These are phyloP conservation scores for Stephanodiscus minutulus DNA, from an alignment of 108 stramenopile species.

Conservation along the genomic window DNA sequence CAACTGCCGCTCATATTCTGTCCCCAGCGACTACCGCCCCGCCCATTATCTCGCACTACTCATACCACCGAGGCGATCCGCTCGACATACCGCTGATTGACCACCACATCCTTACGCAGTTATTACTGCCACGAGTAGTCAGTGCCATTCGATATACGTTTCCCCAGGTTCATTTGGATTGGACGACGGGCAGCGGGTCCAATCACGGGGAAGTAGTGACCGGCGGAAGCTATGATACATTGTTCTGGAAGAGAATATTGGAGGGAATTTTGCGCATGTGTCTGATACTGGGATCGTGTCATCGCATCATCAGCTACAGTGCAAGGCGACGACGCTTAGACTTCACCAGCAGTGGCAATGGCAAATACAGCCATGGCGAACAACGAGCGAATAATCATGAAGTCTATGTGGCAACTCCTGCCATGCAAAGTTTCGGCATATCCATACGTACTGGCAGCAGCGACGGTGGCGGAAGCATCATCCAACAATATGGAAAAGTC, in stretches of 20 bases:
- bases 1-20: background rate
- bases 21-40: background rate
- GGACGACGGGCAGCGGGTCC: conserved; percentile 21
- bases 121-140: conserved; percentile 39
- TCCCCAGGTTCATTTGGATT: conserved; percentile 43
- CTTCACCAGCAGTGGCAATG: background rate
- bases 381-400: conserved; percentile 8
- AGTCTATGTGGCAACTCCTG: conserved; percentile 37
- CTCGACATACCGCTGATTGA: conserved; percentile 53
- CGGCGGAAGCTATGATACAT: conserved; percentile 2
- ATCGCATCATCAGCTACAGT: conserved; percentile 1
- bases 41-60: background rate
- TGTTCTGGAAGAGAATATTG: conserved; percentile 28
- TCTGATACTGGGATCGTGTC: conserved; percentile 42
- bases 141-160: conserved; percentile 36
- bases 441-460: conserved; percentile 14
- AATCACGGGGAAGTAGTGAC: background rate
- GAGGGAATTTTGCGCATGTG: conserved; percentile 33
- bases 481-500: conserved; percentile 32
- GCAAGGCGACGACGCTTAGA: background rate
- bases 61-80: conserved; percentile 37
- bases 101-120: conserved; percentile 33
- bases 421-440: conserved; percentile 46
- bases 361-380: background rate
- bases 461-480: background rate